Percentiles rank a stretch among this genome's conserved stretches.
Evolutionary conservation across 2,329 filamentous ascomycete genomes (phyloP).

Genomic region (Trichoderma sp.): DNA sequence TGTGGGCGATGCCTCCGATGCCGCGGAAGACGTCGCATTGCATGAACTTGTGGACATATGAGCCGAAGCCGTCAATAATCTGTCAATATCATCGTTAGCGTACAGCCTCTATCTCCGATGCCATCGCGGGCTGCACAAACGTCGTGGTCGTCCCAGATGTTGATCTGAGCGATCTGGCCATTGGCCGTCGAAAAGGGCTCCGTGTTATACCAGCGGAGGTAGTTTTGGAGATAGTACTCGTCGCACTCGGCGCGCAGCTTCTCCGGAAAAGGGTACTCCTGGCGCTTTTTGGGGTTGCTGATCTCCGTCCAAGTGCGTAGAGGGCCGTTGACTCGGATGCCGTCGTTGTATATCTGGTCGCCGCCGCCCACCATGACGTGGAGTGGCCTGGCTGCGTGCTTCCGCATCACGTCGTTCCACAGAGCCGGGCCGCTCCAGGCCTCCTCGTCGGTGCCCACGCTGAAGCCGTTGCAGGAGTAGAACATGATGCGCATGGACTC

Average conservation of each 20-base stretch:
- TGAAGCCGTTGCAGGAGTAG: constrained; percentile 97
- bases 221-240: constrained; percentile 88
- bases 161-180: constrained; percentile 91
- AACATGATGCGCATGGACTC: constrained; percentile 99
- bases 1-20: constrained; percentile 88
- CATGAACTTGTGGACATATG: constrained; percentile 94
- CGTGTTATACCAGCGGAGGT: constrained; percentile 79
- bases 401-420: constrained; percentile 91
- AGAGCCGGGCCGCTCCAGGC: constrained; percentile 88
- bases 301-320: constrained; percentile 81
- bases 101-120: constrained; percentile 19
- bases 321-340: constrained; percentile 82
- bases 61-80: constrained; percentile 90
- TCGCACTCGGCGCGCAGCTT: constrained; percentile 82
- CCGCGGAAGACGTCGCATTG: constrained; percentile 87
- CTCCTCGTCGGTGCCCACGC: constrained; percentile 79
- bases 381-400: constrained; percentile 77
- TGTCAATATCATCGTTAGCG: constrained; percentile 51
- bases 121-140: constrained; percentile 46
- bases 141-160: constrained; percentile 98
- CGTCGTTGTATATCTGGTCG: constrained; percentile 96
- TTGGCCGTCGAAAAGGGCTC: constrained; percentile 85
- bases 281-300: constrained; percentile 79
- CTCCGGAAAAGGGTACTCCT: constrained; percentile 74
- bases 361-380: constrained; percentile 96